Percentiles rank a stretch among this genome's conserved stretches.
Conservation (phyloP, 768 basidiomycete species). For the Termitomyces sp. region DNA sequence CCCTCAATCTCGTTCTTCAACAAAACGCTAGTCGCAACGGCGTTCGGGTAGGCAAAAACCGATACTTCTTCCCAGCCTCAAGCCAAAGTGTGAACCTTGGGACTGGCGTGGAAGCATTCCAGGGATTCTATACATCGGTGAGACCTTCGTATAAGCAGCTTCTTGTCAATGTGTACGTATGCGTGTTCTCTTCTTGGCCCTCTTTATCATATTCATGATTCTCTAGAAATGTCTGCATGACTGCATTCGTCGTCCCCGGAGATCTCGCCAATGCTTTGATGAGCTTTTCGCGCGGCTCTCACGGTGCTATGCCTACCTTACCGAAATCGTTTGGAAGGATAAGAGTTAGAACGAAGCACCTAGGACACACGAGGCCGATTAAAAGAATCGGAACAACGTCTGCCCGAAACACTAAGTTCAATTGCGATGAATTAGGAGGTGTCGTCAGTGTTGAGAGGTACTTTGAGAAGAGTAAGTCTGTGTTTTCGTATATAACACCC, state of each 20-base stretch:
- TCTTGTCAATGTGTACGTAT: slow-evolving; percentile 47
- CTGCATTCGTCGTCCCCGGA: slow-evolving; percentile 52
- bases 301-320: slow-evolving; percentile 39
- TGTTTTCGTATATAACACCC: not conserved
- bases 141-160: slow-evolving; percentile 44
- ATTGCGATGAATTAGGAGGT: slow-evolving; percentile 47
- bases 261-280: slow-evolving; percentile 57
- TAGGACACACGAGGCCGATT: slow-evolving; percentile 52
- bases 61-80: slow-evolving; percentile 47
- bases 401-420: slow-evolving; percentile 39
- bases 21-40: slow-evolving; percentile 41
- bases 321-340: slow-evolving; percentile 48
- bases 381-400: slow-evolving; percentile 29
- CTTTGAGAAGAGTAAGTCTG: slow-evolving; percentile 53
- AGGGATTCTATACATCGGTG: slow-evolving; percentile 47
- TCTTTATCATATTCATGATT: not conserved
- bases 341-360: slow-evolving; percentile 51
- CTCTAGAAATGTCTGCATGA: slow-evolving; percentile 47
- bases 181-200: not conserved
- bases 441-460: slow-evolving; percentile 57
- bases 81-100: slow-evolving; percentile 23
- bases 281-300: slow-evolving; percentile 38
- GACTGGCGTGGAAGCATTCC: slow-evolving; percentile 31
- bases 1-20: slow-evolving; percentile 54
- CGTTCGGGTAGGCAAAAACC: slow-evolving; percentile 48